Evolutionary conservation across 2,329 filamentous ascomycete species (phyloP), one percentile per base, ranked within the genome.

Genomic region (Aciculosporium take): DNA sequence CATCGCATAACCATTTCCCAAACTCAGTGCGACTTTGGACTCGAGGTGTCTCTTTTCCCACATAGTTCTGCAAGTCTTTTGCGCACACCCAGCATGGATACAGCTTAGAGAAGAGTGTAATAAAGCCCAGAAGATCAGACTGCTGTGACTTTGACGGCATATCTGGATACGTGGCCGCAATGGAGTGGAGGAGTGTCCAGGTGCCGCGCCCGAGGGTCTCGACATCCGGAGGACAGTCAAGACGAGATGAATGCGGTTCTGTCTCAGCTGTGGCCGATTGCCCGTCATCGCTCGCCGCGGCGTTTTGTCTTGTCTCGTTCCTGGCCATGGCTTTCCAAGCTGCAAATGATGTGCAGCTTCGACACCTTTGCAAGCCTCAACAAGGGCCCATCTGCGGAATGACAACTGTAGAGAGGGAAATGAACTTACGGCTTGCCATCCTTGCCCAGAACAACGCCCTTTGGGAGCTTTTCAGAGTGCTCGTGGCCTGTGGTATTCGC

Each of bases 61-160:
- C 80, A 72, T 89, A 96, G 0, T 59, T 59, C 59, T 81, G 81
- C 60, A 98, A 95, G 57, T 96, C 89, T 46, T 89, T 82, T 27
- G 88, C 91, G 61, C 91, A 98, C 3, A 83, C 75, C 86, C 88
- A 94, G 67, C 91, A 98, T 4, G 91, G 91, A 56, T 98, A 98
- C 17, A 96, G 63, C 50, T 81, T 82, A 21, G 84, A 79, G 59
- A 98, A 94, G 2, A 87, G 69, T 20, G 68, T 65, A 52, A 98
- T 71, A 63, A 98, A 96, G 39, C 75, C 71, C 42, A 70, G 69
- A 51, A 93, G 81, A 51, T 95, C 82, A 24, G 66, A 65, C 57
- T 95, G 86, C 51, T 94, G 76, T 8, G 67, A 60, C 1, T 67
- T 59, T 0, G 79, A 75, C 0, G 91, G 86, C 7, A 58, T 62